A percentile compares a stretch with the other conserved stretches of the same genome.
phyloP scores from a whole-genome alignment of 73 alveolate species.

The Halteria grandinella region DNA sequence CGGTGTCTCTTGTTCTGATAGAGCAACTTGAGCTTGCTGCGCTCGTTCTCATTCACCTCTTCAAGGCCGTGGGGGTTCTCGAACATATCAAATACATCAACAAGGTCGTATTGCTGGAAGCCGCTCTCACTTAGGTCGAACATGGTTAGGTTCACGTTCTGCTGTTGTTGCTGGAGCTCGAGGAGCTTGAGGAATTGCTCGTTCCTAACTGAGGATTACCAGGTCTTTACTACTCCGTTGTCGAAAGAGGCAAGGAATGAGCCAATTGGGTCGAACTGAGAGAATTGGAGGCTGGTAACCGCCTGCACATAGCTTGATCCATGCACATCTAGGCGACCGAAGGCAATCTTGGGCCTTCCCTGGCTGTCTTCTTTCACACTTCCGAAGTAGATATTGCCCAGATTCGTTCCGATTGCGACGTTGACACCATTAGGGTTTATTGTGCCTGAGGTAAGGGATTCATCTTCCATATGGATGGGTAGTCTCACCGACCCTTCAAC shows the following conservation, averaged over 20 bases:
- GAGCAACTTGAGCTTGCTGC: slow-evolving; percentile 23
- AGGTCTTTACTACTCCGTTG: slow-evolving; percentile 41
- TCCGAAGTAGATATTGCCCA: slow-evolving; percentile 46
- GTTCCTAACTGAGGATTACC: slow-evolving; percentile 45
- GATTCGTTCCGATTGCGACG: slow-evolving; percentile 30
- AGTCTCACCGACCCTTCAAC: too few relatives aligned
- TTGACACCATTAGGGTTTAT: slow-evolving; percentile 41
- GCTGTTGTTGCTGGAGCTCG: slow-evolving; percentile 14
- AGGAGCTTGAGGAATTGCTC: slow-evolving; percentile 42
- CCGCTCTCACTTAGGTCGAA: slow-evolving; percentile 36
- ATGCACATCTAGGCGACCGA: slow-evolving; percentile 21
- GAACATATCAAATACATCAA: slow-evolving; percentile 51
- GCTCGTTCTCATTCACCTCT: slow-evolving; percentile 31
- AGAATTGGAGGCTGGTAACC: slow-evolving; percentile 21
- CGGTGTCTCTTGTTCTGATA: slow-evolving; percentile 40
- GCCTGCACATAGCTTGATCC: slow-evolving; percentile 8
- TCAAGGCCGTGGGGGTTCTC: slow-evolving; percentile 66
- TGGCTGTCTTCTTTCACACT: neutral
- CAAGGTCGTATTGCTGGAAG: slow-evolving; percentile 16
- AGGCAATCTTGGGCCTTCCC: neutral
- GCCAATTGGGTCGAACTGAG: slow-evolving; percentile 52
- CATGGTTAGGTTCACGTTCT: neutral
- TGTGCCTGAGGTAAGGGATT: slow-evolving; percentile 11
- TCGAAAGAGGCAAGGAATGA: slow-evolving; percentile 44
- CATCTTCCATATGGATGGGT: neutral